A percentile compares a stretch with the other conserved stretches of the same genome.
Conservation (phyloP, 768 basidiomycete species). For the Chiua virens region DNA sequence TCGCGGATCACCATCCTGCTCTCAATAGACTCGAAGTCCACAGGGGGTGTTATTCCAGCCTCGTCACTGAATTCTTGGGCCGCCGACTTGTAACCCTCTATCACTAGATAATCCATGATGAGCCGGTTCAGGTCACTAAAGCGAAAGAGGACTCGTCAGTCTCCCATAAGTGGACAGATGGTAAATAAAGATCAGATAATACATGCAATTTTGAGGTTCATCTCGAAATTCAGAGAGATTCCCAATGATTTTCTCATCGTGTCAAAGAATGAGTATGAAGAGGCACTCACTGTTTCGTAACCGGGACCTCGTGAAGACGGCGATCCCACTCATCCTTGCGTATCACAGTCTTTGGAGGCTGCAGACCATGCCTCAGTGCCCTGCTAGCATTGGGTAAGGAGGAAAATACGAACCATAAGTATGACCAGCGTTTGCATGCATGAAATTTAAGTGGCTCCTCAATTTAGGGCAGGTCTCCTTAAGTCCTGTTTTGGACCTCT, state of each 20-base stretch:
- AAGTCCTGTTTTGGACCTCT: constrained; percentile 4
- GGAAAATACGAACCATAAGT: constrained; percentile 33
- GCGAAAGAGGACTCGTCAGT: constrained; percentile 20
- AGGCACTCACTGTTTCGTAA: constrained; percentile 83
- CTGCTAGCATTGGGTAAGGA: background rate
- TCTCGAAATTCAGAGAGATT: constrained; percentile 96
- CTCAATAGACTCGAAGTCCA: constrained; percentile 91
- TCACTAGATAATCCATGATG: constrained; percentile 96
- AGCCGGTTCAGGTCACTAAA: constrained; percentile 89
- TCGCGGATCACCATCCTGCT: constrained; percentile 93
- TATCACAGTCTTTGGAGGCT: constrained; percentile 58
- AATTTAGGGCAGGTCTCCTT: constrained; percentile 40
- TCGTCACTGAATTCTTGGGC: constrained; percentile 95
- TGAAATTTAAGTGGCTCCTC: constrained; percentile 33
- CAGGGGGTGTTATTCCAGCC: constrained; percentile 69
- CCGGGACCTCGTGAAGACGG: constrained; percentile 76
- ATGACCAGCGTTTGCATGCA: constrained; percentile 11
- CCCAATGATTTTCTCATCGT: constrained; percentile 85
- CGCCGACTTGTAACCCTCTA: constrained; percentile 95
- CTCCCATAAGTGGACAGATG: constrained; percentile 15
- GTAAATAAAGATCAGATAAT: constrained; percentile 71
- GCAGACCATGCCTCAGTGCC: constrained; percentile 2
- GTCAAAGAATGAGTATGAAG: constrained; percentile 12
- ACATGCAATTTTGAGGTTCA: constrained; percentile 73
- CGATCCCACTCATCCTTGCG: constrained; percentile 86